Conservation (phyloP, 2,329 filamentous ascomycete species). For the Tolypocladium tundrense region DNA sequence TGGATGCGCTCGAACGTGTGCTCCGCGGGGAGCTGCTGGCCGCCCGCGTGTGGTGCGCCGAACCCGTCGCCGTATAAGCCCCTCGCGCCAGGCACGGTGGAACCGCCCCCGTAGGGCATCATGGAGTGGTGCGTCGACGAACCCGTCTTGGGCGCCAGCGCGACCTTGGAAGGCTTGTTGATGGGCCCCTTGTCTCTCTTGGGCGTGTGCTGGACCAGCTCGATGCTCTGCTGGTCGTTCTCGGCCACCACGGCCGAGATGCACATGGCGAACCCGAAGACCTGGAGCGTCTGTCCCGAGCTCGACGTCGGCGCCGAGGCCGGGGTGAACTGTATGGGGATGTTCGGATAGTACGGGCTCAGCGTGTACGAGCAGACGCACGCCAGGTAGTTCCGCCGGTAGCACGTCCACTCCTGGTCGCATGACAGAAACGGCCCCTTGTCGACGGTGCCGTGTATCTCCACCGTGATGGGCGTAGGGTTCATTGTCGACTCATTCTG, state of each 20-base stretch:
- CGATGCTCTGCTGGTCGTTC: conserved; percentile 63
- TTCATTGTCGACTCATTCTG: conserved; percentile 30
- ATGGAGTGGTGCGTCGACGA: conserved; percentile 37
- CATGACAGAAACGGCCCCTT: conserved; percentile 72
- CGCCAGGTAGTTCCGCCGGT: conserved; percentile 83
- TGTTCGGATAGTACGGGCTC: conserved; percentile 40
- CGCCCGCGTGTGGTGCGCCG: conserved; percentile 13
- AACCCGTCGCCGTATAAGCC: conserved; percentile 33
- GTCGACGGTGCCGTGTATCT: conserved; percentile 72
- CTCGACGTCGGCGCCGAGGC: background rate
- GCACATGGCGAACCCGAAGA: conserved; percentile 70
- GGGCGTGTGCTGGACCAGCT: conserved; percentile 82
- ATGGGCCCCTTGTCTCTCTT: conserved; percentile 85
- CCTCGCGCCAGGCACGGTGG: conserved; percentile 12
- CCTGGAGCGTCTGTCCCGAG: conserved; percentile 43
- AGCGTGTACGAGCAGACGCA: conserved; percentile 72
- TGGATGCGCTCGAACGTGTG: conserved; percentile 80
- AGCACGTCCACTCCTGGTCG: conserved; percentile 84
- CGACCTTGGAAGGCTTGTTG: conserved; percentile 58
- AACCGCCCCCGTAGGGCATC: conserved; percentile 31
- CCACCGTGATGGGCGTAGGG: conserved; percentile 47
- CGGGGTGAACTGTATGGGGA: conserved; percentile 40
- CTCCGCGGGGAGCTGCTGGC: conserved; percentile 36
- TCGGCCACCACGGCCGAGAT: conserved; percentile 78
- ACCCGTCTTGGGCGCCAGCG: conserved; percentile 57